A percentile compares a stretch with the other conserved stretches of the same genome.
These are phyloP conservation scores for Purpureocillium takamizusanense DNA, from an alignment of 2,329 filamentous ascomycete genomes.

Conservation along the genomic window DNA sequence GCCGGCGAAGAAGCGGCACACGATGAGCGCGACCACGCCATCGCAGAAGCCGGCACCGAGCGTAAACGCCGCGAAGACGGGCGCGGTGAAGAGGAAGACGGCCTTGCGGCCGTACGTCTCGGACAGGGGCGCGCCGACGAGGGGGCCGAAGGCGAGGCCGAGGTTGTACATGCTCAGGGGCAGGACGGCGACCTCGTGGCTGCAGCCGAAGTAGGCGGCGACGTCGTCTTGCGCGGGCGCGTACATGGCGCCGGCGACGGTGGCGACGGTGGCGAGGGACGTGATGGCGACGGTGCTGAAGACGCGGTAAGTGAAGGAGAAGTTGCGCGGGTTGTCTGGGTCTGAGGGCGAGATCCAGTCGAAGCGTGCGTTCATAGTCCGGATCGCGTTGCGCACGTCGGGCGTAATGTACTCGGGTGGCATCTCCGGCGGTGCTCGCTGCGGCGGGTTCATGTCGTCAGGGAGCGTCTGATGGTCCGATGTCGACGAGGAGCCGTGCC, in stretches of 20 bases:
- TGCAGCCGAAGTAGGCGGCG: conserved; percentile 9
- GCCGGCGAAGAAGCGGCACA: conserved; percentile 61
- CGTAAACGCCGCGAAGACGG: conserved; percentile 64
- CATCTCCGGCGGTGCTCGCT: too few species aligned
- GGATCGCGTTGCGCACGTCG: conserved; percentile 9
- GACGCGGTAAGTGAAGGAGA: conserved; percentile 65
- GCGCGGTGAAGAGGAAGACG: conserved; percentile 37
- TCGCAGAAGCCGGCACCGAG: conserved; percentile 58
- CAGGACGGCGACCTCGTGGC: conserved; percentile 12
- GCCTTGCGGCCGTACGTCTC: conserved; percentile 57
- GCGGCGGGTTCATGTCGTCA: background rate
- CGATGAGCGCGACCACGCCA: conserved; percentile 62
- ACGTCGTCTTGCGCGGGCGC: conserved; percentile 16
- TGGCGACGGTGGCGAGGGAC: conserved; percentile 54
- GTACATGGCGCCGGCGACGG: conserved; percentile 21
- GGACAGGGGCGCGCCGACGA: conserved; percentile 67
- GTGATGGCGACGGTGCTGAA: conserved; percentile 66
- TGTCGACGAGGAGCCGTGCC: background rate
- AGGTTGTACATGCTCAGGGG: conserved; percentile 18
- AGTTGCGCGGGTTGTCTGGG: conserved; percentile 74
- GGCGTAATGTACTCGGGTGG: background rate
- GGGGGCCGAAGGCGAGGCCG: conserved; percentile 35
- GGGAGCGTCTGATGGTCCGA: background rate
- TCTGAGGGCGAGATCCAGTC: conserved; percentile 43
- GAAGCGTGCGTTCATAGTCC: conserved; percentile 16